phyloP scores from a whole-genome alignment of 2,329 filamentous ascomycete genomes.

The Fusarium domesticum region DNA sequence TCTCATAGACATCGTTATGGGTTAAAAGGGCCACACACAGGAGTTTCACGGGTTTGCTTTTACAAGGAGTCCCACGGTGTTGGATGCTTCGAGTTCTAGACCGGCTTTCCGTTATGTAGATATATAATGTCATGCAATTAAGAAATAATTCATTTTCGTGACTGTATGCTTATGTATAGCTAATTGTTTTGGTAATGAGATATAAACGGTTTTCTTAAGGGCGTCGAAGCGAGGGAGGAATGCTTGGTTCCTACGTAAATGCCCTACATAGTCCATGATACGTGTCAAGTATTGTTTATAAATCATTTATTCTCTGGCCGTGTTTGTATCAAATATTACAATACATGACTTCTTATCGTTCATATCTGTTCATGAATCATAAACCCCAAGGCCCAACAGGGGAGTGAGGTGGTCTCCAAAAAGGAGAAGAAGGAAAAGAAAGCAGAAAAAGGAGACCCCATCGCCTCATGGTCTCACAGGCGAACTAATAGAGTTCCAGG shows the following conservation, averaged over 20 bases:
- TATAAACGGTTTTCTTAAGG: no score
- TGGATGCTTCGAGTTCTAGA: no score
- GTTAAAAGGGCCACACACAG: slow-evolving; percentile 14
- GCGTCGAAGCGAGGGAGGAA: no score
- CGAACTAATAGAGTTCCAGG: slow-evolving; percentile 46
- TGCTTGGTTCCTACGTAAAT: no score
- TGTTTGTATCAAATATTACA: not conserved
- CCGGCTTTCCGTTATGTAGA: no score
- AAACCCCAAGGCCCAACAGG: slow-evolving; percentile 2
- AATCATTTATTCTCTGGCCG: slow-evolving; percentile 5
- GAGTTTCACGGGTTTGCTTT: slow-evolving; percentile 16
- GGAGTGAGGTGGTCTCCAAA: no score
- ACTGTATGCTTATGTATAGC: no score
- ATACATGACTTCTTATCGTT: not conserved
- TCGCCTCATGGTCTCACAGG: slow-evolving; percentile 24
- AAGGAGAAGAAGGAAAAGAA: not conserved
- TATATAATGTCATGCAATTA: no score
- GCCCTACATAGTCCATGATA: no score
- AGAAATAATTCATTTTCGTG: no score
- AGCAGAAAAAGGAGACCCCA: not conserved
- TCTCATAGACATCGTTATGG: slow-evolving; percentile 10
- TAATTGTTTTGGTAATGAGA: no score
- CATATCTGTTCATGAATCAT: slow-evolving; percentile 9
- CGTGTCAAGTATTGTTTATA: not conserved
- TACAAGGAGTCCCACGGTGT: no score